A percentile compares a stretch with the other conserved stretches of the same genome.
Evolutionary conservation across 2,329 filamentous ascomycete species (phyloP).

Genomic region (Botrytis galanthina): DNA sequence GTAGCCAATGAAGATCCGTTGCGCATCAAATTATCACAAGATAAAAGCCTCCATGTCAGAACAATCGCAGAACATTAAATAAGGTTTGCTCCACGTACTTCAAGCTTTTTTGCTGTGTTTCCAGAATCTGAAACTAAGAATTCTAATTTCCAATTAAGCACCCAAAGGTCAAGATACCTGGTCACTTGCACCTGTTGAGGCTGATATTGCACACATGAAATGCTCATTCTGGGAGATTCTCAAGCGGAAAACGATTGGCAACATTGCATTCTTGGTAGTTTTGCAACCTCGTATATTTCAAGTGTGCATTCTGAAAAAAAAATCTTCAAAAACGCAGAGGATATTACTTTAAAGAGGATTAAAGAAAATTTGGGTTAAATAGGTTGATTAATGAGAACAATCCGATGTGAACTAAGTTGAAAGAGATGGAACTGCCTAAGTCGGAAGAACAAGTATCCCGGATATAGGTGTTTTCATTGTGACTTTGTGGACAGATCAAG

Average conservation of each 20-base stretch:
- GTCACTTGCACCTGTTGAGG: neutral
- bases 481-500: neutral
- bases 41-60: neutral
- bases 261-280: neutral
- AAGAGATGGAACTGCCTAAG: neutral
- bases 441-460: neutral
- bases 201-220: neutral
- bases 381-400: neutral
- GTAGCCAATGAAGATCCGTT: accelerated
- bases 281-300: neutral
- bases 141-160: neutral
- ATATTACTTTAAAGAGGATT: neutral
- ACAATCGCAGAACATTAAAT: neutral
- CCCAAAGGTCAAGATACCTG: neutral
- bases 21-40: neutral
- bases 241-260: neutral
- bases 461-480: neutral
- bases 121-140: neutral
- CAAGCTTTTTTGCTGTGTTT: neutral
- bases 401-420: neutral
- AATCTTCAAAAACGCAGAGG: neutral
- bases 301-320: neutral
- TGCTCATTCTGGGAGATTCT: neutral
- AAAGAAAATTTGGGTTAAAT: neutral
- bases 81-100: neutral